Evolutionary conservation across 371 early-diverging fungal genomes (phyloP).

Genomic region (Mucor racemosus): DNA sequence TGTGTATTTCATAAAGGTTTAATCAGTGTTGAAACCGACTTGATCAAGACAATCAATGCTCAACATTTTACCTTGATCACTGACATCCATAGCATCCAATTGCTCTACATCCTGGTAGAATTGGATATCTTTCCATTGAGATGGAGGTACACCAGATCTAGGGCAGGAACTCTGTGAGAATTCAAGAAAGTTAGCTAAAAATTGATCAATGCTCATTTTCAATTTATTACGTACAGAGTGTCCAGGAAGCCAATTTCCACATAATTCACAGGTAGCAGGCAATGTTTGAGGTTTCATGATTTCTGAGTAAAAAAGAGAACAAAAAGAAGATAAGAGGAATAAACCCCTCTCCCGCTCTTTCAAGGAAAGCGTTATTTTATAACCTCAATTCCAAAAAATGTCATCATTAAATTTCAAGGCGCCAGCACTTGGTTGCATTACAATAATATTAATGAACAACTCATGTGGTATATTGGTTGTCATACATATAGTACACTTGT

Average conservation of each 20-base stretch:
- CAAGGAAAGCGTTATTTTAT: too few relatives aligned
- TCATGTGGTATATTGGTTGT: conserved; percentile 5
- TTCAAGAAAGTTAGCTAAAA: not conserved
- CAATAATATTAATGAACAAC: not conserved
- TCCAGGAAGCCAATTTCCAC: conserved; percentile 41
- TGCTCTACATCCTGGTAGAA: not conserved
- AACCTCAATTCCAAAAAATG: not conserved
- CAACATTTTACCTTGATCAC: not conserved
- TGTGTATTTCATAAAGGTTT: not conserved
- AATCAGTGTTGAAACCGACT: not conserved
- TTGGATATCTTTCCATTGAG: conserved; percentile 24
- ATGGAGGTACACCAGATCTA: conserved; percentile 34
- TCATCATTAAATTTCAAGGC: conserved; percentile 3
- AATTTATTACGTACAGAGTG: conserved; percentile 25
- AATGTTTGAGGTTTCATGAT: conserved; percentile 17
- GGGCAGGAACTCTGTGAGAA: conserved; percentile 26
- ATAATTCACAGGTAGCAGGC: conserved; percentile 45
- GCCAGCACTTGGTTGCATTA: not conserved
- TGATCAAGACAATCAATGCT: not conserved
- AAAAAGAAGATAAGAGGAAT: conserved; percentile 5
- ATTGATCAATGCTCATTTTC: too few relatives aligned
- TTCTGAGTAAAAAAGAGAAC: not conserved
- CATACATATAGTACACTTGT: conserved; percentile 1
- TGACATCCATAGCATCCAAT: not conserved
- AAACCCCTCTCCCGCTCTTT: not conserved